A percentile compares a stretch with the other conserved stretches of the same genome.
phyloP scores from a whole-genome alignment of 1,284 basidiomycete species.

The Sutorius eximius region DNA sequence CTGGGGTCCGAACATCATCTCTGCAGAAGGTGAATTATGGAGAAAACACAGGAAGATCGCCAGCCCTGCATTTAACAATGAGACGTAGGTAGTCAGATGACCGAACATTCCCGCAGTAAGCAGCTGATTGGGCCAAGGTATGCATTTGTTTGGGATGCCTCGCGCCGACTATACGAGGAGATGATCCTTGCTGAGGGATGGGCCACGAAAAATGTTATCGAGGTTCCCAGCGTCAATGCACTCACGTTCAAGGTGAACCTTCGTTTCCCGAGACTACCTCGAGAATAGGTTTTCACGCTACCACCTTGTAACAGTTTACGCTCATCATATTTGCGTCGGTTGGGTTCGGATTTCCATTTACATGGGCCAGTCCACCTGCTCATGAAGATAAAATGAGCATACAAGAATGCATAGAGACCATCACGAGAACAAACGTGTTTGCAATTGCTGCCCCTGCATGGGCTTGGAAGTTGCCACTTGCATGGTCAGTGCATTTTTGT shows the following conservation, averaged over 20 bases:
- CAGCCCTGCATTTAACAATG: conserved; percentile 50
- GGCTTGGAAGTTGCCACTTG: too few relatives aligned
- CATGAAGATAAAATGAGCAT: conserved; percentile 41
- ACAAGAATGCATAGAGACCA: conserved; percentile 44
- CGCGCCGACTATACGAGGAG: too few relatives aligned
- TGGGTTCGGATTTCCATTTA: conserved; percentile 51
- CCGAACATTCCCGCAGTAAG: not conserved
- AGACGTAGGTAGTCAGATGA: conserved; percentile 37
- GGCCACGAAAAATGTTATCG: conserved; percentile 36
- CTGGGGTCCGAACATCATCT: too few relatives aligned
- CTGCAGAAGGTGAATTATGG: too few relatives aligned
- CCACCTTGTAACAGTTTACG: conserved; percentile 37
- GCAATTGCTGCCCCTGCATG: conserved; percentile 33
- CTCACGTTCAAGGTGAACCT: conserved; percentile 45
- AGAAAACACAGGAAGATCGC: conserved; percentile 49
- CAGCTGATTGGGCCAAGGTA: conserved; percentile 35
- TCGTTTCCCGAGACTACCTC: not conserved
- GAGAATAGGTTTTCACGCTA: not conserved
- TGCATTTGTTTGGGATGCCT: conserved; percentile 46
- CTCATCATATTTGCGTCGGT: conserved; percentile 51
- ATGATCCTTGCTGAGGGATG: too few relatives aligned
- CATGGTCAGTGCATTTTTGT: conserved; percentile 32
- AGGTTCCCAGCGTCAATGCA: conserved; percentile 40
- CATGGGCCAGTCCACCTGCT: conserved; percentile 40
- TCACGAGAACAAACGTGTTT: conserved; percentile 35